Evolutionary conservation across 495 filamentous ascomycete genomes (phyloP).

Genomic region (Jackrogersella minutella): DNA sequence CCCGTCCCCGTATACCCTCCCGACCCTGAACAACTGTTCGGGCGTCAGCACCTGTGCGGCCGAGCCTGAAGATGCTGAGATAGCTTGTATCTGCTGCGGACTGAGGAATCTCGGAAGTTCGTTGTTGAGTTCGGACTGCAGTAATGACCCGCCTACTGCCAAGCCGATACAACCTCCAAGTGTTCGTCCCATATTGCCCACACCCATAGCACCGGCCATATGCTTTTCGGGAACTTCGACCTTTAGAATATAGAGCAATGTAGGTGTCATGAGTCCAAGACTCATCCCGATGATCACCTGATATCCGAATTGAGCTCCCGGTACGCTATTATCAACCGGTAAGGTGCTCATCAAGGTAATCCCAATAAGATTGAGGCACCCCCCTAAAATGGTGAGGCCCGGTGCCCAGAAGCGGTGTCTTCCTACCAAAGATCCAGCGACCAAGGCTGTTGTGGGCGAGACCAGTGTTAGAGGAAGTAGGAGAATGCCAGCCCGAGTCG

Average conservation of each 20-base stretch:
- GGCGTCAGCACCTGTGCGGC: background rate
- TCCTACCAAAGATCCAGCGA: slow-evolving; percentile 15
- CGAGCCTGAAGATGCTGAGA: slow-evolving; percentile 21
- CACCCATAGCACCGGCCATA: slow-evolving; percentile 26
- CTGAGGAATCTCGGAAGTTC: slow-evolving; percentile 18
- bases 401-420: slow-evolving; percentile 24
- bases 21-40: slow-evolving; percentile 6
- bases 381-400: slow-evolving; percentile 15
- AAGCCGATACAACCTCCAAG: slow-evolving; percentile 22
- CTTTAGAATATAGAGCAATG: slow-evolving; percentile 17
- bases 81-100: slow-evolving; percentile 19
- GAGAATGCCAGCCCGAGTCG: slow-evolving; percentile 20
- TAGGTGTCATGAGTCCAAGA: slow-evolving; percentile 28
- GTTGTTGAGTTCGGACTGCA: slow-evolving; percentile 23
- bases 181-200: slow-evolving; percentile 24
- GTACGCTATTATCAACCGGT: background rate
- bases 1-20: slow-evolving; percentile 16
- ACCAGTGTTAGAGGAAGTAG: slow-evolving; percentile 22
- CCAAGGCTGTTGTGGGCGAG: slow-evolving; percentile 16
- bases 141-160: slow-evolving; percentile 10
- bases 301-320: slow-evolving; percentile 19
- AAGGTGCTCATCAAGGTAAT: slow-evolving; percentile 24
- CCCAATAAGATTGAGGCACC: slow-evolving; percentile 15
- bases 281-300: slow-evolving; percentile 27
- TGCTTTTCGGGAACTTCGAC: slow-evolving; percentile 22